Evolutionary conservation across 2,329 filamentous ascomycete genomes (phyloP), one percentile per base, ranked within the genome.

Genomic region (Botrytis pseudocinerea): DNA sequence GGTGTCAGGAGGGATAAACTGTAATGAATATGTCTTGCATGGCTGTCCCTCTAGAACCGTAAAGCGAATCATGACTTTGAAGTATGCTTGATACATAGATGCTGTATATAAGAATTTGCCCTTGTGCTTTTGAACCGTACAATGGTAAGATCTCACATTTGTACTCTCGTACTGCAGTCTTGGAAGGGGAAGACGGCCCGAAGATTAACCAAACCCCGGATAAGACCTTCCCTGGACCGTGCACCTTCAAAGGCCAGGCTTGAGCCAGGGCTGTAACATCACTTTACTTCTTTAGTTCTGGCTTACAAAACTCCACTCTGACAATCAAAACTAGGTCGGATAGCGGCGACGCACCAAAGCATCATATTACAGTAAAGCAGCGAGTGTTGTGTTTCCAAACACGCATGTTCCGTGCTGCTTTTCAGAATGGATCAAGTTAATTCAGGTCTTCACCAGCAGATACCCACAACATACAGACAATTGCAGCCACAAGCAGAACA

Each of bases 401-500:
- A 69, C 72, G 72, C 51, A 77, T 74, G 74, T 75, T 76, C 76
- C 78, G 78, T 77, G 77, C 76, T 72, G 70, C 63, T 54, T 54
- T 73, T 73, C 73, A 76, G 62, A 69, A 80, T 80, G 79, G 78
- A 80, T 76, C 70, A 75, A 38, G 78, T 51, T 40, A 72, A 79
- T 54, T 76, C 77, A 66, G 76, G 78, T 73, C 76, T 80, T 74
- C 79, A 80, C 72, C 78, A 79, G 75, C 80, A 80, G 74, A 69
- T 80, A 38, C 75, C 78, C 71, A 73, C 74, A 72, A 73, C 75
- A 70, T 81, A 80, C 72, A 74, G 79, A 42, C 63, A 74, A 71
- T 75, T 81, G 18, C 80, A 81, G 74, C 78, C 80, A 46, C 79
- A 80, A 77, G 76, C 77, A 66, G 73, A 78, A 59, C 80, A 80